Base-by-base conservation (phyloP, 257 asterid genomes). In the Ophiorrhiza pumila region DNA sequence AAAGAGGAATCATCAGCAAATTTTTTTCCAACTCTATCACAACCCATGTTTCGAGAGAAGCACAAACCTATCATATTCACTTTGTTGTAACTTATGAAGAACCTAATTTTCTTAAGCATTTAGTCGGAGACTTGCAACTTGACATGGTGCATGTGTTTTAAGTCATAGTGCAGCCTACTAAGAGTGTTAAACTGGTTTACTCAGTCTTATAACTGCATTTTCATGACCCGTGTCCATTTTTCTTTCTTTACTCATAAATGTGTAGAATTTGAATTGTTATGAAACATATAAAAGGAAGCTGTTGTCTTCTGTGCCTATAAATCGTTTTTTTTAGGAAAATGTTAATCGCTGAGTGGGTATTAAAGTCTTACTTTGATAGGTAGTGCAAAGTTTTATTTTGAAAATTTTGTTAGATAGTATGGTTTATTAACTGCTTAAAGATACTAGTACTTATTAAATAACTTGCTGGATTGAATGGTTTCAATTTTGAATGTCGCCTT, bases 401-500 rank as follows among this genome's bases (percentile, higher is more conserved):
- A 25, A 5, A 34, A 23, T 39, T 66, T 55, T 43, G 5, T 20
- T 12, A 29, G 37, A 15, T 39, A 9, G 20, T 45, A 42, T 37
- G 17, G 49, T 39, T 34, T 18, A 56, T 69, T 39, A 34, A 11
- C 23, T 69, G 60, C 63, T 27, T 69, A 29, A 17, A 9, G 31
- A 50, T 27, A 31, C 10, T 43, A 17, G 17, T 12, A 22, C n/a
- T 14, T 52, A 29, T 14, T 41, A 2, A 25, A 9, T 15, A 31
- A 25, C 39, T 53, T 42, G 23, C 7, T 31, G 20, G 22, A 43
- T 46, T 11, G 68, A 71, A 46, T 76, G 65, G 14, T 78, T 81
- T 59, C 74, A 66, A 49, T 47, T 39, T 74, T 68, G 56, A 42
- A 22, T 80, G 59, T 79, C 22, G 80, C 82, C 76, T 73, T 87